phyloP scores from a whole-genome alignment of 441 rosid genomes.

The Gossypium schwendimanii region DNA sequence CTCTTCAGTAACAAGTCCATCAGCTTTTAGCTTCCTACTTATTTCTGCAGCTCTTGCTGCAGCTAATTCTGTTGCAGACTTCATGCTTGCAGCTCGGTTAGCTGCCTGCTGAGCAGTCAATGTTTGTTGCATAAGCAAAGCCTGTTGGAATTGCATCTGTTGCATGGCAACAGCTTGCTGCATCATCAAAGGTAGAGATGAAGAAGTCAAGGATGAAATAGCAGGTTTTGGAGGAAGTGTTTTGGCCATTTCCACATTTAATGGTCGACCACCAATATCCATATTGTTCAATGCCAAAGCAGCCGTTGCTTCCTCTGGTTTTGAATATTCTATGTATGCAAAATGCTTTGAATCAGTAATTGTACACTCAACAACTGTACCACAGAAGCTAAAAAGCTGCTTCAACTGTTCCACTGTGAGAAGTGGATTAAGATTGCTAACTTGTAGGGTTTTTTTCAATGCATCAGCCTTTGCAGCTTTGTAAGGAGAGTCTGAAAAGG shows the following conservation, averaged over 20 bases:
- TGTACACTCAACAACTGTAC: conserved; percentile 78
- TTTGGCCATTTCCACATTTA: conserved; percentile 96
- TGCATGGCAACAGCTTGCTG: conserved; percentile 99
- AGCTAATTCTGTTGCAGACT: conserved; percentile 96
- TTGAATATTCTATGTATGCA: conserved; percentile 87
- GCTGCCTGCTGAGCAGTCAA: conserved; percentile 99
- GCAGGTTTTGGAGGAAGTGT: conserved; percentile 78
- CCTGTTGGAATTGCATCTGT: conserved; percentile 98
- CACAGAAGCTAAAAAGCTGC: conserved; percentile 91
- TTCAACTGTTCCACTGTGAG: conserved; percentile 87
- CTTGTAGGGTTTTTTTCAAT: conserved; percentile 82
- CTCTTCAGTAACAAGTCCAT: conserved; percentile 65
- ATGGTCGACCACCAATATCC: conserved; percentile 90
- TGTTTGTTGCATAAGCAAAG: conserved; percentile 93
- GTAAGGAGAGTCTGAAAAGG: conserved; percentile 49
- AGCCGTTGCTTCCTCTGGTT: conserved; percentile 91
- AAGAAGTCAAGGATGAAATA: conserved; percentile 44
- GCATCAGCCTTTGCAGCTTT: conserved; percentile 50
- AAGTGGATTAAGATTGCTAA: conserved; percentile 94
- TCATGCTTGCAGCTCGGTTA: conserved; percentile 90
- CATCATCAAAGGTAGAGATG: conserved; percentile 95
- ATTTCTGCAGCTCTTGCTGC: conserved; percentile 99
- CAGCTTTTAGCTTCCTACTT: conserved; percentile 81
- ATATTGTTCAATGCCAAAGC: conserved; percentile 86
- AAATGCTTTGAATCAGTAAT: conserved; percentile 85